Percentiles rank a stretch among this genome's conserved stretches.
Evolutionary conservation across 2,329 filamentous ascomycete species (phyloP).

Genomic region (Cladosporium halotolerans): DNA sequence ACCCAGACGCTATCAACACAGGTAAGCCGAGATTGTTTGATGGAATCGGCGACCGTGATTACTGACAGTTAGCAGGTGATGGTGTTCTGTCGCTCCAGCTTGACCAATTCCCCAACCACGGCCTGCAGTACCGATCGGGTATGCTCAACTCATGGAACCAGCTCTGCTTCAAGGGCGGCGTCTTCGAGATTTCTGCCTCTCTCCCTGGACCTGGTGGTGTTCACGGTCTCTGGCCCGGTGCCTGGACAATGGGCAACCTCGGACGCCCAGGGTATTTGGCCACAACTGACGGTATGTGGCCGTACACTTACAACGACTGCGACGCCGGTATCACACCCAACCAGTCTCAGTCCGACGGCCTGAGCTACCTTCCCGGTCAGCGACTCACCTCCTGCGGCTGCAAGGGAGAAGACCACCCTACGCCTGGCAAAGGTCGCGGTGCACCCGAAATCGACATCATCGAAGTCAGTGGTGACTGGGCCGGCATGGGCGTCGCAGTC

Average conservation of each 20-base stretch:
- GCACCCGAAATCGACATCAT: conserved; percentile 68
- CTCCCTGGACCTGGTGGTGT: conserved; percentile 61
- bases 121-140: conserved; percentile 61
- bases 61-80: conserved; percentile 37
- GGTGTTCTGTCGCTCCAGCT: conserved; percentile 60
- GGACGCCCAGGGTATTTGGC: conserved; percentile 62
- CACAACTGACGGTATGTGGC: conserved; percentile 68
- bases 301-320: conserved; percentile 66
- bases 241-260: conserved; percentile 70
- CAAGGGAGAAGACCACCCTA: conserved; percentile 57
- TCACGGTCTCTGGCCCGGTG: conserved; percentile 67
- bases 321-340: conserved; percentile 67
- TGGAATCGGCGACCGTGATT: not conserved
- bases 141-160: conserved; percentile 73
- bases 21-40: conserved; percentile 13
- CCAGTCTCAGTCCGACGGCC: conserved; percentile 60
- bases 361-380: conserved; percentile 65
- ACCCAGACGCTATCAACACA: conserved; percentile 26
- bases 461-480: conserved; percentile 56
- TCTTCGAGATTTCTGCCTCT: conserved; percentile 64
- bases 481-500: conserved; percentile 43
- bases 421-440: conserved; percentile 56
- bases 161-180: conserved; percentile 65
- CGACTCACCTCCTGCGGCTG: conserved; percentile 63
- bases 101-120: conserved; percentile 59